phyloP scores from a whole-genome alignment of 2,329 filamentous ascomycete genomes.

The Emmonsiellopsis sp. region DNA sequence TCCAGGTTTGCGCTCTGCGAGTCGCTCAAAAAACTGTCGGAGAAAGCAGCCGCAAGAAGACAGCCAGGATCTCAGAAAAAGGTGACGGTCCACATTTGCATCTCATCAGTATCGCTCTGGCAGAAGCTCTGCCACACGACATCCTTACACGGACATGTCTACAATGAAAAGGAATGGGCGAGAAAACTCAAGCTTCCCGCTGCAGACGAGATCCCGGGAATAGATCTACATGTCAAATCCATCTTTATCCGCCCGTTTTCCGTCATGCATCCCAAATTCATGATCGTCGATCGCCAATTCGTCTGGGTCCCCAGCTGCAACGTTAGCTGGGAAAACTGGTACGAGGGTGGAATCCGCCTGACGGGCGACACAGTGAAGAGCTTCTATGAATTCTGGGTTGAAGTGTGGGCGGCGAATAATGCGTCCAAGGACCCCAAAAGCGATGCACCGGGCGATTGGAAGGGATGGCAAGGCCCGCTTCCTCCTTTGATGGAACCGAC shows the following conservation, averaged over 20 bases:
- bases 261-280: constrained; percentile 82
- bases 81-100: constrained; percentile 61
- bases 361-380: constrained; percentile 51
- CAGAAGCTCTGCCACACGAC: constrained; percentile 69
- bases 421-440: constrained; percentile 4
- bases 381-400: constrained; percentile 58
- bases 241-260: constrained; percentile 72
- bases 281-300: constrained; percentile 58
- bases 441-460: too few species aligned
- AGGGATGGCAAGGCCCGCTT: too few species aligned
- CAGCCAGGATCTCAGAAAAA: constrained; percentile 20
- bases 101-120: constrained; percentile 62
- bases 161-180: constrained; percentile 51
- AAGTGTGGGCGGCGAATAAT: constrained; percentile 52
- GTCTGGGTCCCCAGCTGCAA: constrained; percentile 74
- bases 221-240: constrained; percentile 65
- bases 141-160: constrained; percentile 53
- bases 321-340: constrained; percentile 81
- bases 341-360: constrained; percentile 66
- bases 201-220: constrained; percentile 44
- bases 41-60: constrained; percentile 24
- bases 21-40: constrained; percentile 52
- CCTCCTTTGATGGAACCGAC: too few species aligned
- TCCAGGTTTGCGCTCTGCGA: constrained; percentile 50
- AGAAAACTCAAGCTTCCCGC: constrained; percentile 55